Evolutionary conservation across 495 filamentous ascomycete species (phyloP).

Genomic region (Elaphomyces granulatus): DNA sequence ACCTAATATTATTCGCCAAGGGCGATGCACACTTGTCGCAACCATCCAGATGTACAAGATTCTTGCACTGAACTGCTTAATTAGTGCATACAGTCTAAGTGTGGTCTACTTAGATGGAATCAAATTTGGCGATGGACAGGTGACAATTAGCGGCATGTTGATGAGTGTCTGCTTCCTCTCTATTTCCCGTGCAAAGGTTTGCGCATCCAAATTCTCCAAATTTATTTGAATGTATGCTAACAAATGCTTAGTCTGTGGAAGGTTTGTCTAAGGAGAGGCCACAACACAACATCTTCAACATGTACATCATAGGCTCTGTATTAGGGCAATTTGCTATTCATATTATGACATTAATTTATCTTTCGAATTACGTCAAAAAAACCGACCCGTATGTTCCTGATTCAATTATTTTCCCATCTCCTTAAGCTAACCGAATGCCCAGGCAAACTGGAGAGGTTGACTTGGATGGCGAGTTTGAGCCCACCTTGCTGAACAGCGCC

Average conservation of each 20-base stretch:
- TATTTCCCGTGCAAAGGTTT: constrained; percentile 80
- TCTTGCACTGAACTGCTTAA: constrained; percentile 92
- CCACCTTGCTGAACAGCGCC: constrained; percentile 88
- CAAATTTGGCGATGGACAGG: constrained; percentile 97
- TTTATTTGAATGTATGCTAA: too few relatives aligned
- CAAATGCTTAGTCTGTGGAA: constrained; percentile 57
- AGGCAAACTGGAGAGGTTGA: constrained; percentile 63
- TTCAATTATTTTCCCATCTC: not conserved
- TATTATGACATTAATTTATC: constrained; percentile 85
- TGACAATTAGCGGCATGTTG: constrained; percentile 97
- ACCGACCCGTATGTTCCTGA: constrained; percentile 62
- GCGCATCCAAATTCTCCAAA: too few relatives aligned
- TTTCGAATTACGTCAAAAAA: constrained; percentile 72
- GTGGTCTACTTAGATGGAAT: constrained; percentile 97
- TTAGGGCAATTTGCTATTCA: constrained; percentile 97
- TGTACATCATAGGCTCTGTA: constrained; percentile 96
- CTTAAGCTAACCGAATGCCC: constrained; percentile 15
- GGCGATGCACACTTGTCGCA: constrained; percentile 89
- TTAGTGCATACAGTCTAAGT: constrained; percentile 92
- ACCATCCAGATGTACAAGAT: constrained; percentile 99
- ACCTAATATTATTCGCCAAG: constrained; percentile 95
- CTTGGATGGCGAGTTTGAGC: constrained; percentile 87
- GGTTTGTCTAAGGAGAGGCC: constrained; percentile 91
- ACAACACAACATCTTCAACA: constrained; percentile 97
- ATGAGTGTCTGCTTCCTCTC: constrained; percentile 99